A percentile compares a stretch with the other conserved stretches of the same genome.
phyloP scores from a whole-genome alignment of 2,329 filamentous ascomycete species.

The Arthrobotrys sphaeroides region DNA sequence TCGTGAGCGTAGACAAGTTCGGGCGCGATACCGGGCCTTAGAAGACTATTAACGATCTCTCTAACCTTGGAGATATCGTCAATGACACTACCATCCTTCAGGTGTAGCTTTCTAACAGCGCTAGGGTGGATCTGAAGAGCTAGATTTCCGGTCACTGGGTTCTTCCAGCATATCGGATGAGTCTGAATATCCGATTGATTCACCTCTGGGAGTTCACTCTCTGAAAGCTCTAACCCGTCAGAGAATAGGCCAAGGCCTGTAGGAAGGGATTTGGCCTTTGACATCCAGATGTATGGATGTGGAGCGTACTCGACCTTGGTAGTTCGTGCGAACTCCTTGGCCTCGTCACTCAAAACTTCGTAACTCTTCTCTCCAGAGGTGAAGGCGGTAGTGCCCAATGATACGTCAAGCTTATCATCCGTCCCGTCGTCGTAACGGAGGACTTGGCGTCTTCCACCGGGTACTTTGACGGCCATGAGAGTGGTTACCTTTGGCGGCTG shows the following conservation, averaged over 20 bases:
- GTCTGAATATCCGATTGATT: slow-evolving; percentile 74
- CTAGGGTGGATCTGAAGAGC: slow-evolving; percentile 79
- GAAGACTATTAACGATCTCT: slow-evolving; percentile 75
- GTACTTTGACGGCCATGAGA: slow-evolving; percentile 77
- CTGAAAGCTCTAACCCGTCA: slow-evolving; percentile 71
- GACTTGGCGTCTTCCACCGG: slow-evolving; percentile 72
- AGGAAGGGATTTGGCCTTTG: slow-evolving; percentile 71
- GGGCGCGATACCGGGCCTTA: slow-evolving; percentile 77
- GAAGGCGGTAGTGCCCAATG: slow-evolving; percentile 80
- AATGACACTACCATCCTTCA: slow-evolving; percentile 73
- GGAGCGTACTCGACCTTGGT: slow-evolving; percentile 78
- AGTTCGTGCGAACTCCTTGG: slow-evolving; percentile 73
- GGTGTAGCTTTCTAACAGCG: slow-evolving; percentile 74
- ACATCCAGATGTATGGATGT: slow-evolving; percentile 87
- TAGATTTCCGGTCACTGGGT: slow-evolving; percentile 74
- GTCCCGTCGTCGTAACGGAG: slow-evolving; percentile 78
- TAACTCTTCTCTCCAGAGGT: slow-evolving; percentile 77
- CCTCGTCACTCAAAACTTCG: slow-evolving; percentile 71
- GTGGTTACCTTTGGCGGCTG: slow-evolving; percentile 75
- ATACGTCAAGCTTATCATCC: slow-evolving; percentile 72
- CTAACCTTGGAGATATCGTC: slow-evolving; percentile 74
- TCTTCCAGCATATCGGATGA: slow-evolving; percentile 80
- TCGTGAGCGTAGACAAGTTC: slow-evolving; percentile 76
- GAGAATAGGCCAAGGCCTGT: slow-evolving; percentile 77
- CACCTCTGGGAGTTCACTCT: slow-evolving; percentile 71